A percentile compares a stretch with the other conserved stretches of the same genome.
Evolutionary conservation across 1,284 basidiomycete species (phyloP).

Genomic region (Phlebopus sp.): DNA sequence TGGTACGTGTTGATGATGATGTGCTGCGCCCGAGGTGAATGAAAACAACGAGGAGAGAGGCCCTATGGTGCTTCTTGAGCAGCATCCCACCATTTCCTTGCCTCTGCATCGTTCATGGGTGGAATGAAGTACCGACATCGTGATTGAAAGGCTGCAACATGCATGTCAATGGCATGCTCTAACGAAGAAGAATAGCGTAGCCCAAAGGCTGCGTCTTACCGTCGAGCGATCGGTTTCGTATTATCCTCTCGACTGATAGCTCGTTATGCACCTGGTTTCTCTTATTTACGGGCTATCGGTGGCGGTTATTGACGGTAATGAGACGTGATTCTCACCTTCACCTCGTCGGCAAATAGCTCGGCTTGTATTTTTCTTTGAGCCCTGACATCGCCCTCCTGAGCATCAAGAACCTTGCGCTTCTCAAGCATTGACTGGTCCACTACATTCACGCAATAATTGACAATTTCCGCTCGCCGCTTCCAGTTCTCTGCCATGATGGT

Average conservation of each 20-base stretch:
- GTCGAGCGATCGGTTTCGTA: conserved; percentile 74
- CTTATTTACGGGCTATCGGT: conserved; percentile 41
- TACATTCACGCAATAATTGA: conserved; percentile 75
- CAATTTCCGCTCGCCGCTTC: conserved; percentile 75
- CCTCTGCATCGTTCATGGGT: conserved; percentile 57
- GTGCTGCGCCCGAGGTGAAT: conserved; percentile 19
- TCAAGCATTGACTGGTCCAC: conserved; percentile 65
- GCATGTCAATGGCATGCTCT: conserved; percentile 15
- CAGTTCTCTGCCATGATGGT: conserved; percentile 63
- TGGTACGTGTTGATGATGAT: conserved; percentile 13
- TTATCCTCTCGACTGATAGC: conserved; percentile 74
- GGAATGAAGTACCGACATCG: conserved; percentile 83
- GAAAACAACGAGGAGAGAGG: conserved; percentile 31
- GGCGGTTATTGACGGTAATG: conserved; percentile 29
- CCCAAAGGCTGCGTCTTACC: conserved; percentile 46
- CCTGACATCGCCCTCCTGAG: conserved; percentile 42
- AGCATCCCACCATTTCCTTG: conserved; percentile 69
- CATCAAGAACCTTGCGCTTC: conserved; percentile 50
- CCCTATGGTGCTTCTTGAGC: conserved; percentile 35
- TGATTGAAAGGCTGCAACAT: conserved; percentile 66
- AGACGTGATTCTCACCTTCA: conserved; percentile 54
- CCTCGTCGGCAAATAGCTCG: conserved; percentile 67
- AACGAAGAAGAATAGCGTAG: conserved; percentile 9
- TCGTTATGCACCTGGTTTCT: conserved; percentile 80
- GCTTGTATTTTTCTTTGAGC: conserved; percentile 50